phyloP scores from a whole-genome alignment of 371 early-diverging fungal species.

The Mucor irregularis region DNA sequence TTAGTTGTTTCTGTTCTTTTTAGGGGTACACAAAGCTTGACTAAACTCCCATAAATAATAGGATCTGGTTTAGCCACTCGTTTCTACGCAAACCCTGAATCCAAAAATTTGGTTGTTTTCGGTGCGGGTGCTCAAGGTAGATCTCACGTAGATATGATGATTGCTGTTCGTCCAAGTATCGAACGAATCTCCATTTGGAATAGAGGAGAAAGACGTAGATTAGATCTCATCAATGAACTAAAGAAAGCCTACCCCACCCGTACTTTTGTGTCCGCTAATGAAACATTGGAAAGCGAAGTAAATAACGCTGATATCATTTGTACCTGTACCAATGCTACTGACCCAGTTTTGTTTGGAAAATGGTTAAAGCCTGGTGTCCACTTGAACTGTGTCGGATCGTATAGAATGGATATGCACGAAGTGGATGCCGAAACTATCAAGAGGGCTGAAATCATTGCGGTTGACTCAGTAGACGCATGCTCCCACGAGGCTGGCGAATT shows the following conservation, averaged over 20 bases:
- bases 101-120: conserved; percentile 52
- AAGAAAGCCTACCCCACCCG: conserved; percentile 27
- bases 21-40: too few species aligned
- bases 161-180: conserved; percentile 48
- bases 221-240: conserved; percentile 37
- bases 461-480: conserved; percentile 56
- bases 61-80: conserved; percentile 61
- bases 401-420: conserved; percentile 61
- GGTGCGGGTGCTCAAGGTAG: conserved; percentile 65
- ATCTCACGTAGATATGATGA: conserved; percentile 58
- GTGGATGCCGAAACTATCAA: conserved; percentile 51
- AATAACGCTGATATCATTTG: conserved; percentile 58
- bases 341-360: conserved; percentile 51
- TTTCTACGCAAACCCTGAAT: conserved; percentile 32
- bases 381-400: conserved; percentile 64
- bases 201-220: conserved; percentile 46
- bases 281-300: conserved; percentile 39
- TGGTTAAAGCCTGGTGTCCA: conserved; percentile 58
- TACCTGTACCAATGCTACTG: conserved; percentile 57
- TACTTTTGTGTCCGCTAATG: conserved; percentile 31
- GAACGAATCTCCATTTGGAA: conserved; percentile 52
- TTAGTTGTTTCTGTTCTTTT: too few species aligned
- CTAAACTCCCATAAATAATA: conserved; percentile 9
- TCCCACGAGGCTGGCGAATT: conserved; percentile 60
- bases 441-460: conserved; percentile 41